Percentiles rank a stretch among this genome's conserved stretches.
These are phyloP conservation scores for Teunomyces lycoperdinae DNA, from an alignment of 805 yeast species.

Conservation along the genomic window DNA sequence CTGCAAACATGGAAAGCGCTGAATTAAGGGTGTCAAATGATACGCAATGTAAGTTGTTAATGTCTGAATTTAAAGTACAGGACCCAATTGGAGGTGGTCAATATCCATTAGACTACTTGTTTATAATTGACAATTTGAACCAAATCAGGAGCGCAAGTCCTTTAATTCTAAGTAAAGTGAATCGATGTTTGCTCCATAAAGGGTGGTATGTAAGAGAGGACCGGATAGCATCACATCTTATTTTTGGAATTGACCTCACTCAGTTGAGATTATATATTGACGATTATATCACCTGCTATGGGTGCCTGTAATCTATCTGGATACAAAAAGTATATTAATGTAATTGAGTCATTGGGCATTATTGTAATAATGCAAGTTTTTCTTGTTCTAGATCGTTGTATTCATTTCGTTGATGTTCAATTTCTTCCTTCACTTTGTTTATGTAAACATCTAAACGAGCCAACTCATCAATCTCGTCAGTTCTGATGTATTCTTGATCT, in stretches of 20 bases:
- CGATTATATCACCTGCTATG: conserved; percentile 4
- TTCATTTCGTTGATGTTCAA: conserved; percentile 38
- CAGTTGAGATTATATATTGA: conserved; percentile 8
- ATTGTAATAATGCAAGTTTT: conserved; percentile 37
- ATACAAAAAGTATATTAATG: background rate
- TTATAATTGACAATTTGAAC: conserved; percentile 16
- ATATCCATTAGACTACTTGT: conserved; percentile 31
- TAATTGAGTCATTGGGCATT: background rate
- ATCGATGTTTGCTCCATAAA: background rate
- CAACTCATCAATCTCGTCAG: conserved; percentile 41
- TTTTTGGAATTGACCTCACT: conserved; percentile 7
- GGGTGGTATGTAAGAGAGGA: background rate
- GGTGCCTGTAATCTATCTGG: background rate
- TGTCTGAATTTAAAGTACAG: conserved; percentile 21
- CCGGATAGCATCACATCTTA: conserved; percentile 2
- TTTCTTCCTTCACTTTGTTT: conserved; percentile 37
- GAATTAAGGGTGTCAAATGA: conserved; percentile 6
- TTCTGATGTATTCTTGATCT: conserved; percentile 40
- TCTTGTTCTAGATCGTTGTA: conserved; percentile 42
- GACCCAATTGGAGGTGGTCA: conserved; percentile 39
- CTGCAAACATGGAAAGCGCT: conserved; percentile 12
- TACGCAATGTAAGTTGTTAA: conserved; percentile 18
- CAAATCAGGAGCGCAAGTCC: conserved; percentile 11
- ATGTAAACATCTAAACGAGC: conserved; percentile 40
- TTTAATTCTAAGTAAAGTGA: conserved; percentile 5